Conservation (phyloP, 2,329 filamentous ascomycete genomes). For the Hypoxylon sp. region DNA sequence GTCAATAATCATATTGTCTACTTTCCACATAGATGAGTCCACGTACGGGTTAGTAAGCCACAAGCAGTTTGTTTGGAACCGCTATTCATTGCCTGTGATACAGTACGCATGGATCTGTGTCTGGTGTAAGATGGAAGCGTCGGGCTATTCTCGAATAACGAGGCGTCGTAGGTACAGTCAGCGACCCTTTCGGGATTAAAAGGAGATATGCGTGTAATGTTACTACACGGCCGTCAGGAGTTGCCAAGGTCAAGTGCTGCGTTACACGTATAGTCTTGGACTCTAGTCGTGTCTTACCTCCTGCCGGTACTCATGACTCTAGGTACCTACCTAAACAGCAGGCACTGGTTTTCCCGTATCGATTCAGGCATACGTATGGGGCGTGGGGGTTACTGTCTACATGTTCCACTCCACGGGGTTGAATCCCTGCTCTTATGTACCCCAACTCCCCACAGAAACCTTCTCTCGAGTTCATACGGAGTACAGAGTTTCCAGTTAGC, state of each 20-base stretch:
- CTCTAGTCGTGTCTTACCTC: slow-evolving; percentile 32
- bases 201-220: slow-evolving; percentile 43
- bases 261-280: slow-evolving; percentile 39
- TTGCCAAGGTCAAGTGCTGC: slow-evolving; percentile 33
- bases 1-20: slow-evolving; percentile 30
- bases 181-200: slow-evolving; percentile 37
- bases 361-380: slow-evolving; percentile 23
- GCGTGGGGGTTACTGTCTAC: slow-evolving; percentile 38
- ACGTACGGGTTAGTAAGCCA: slow-evolving; percentile 35
- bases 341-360: slow-evolving; percentile 29
- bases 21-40: slow-evolving; percentile 25
- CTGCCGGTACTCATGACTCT: slow-evolving; percentile 36
- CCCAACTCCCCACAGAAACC: slow-evolving; percentile 47
- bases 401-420: slow-evolving; percentile 49
- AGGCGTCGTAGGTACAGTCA: slow-evolving; percentile 17
- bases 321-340: slow-evolving; percentile 30
- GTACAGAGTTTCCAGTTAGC: slow-evolving; percentile 17
- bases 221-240: slow-evolving; percentile 29
- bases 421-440: slow-evolving; percentile 49
- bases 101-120: slow-evolving; percentile 15
- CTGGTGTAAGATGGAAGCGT: slow-evolving; percentile 8
- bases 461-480: slow-evolving; percentile 37
- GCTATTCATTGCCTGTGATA: slow-evolving; percentile 16
- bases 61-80: slow-evolving; percentile 14
- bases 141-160: slow-evolving; percentile 20